Evolutionary conservation across 768 basidiomycete species (phyloP).

Genomic region (Macrolepiota fuliginosa): DNA sequence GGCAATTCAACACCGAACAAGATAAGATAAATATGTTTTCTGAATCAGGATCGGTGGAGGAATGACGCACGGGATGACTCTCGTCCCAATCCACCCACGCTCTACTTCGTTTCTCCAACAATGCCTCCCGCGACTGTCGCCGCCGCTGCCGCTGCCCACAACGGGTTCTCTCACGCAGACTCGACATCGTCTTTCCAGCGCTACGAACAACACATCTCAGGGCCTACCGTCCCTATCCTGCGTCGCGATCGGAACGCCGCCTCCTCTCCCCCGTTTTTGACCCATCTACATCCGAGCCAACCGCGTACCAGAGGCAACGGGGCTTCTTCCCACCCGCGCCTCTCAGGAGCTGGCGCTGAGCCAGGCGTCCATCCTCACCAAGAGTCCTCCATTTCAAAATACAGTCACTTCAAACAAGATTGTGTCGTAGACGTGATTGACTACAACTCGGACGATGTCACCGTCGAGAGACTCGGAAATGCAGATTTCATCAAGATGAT

Average conservation of each 20-base stretch:
- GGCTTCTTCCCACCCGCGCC: neutral
- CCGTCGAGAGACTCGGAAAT: constrained; percentile 47
- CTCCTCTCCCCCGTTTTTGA: neutral
- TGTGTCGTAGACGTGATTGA: constrained; percentile 62
- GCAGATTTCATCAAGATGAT: constrained; percentile 46
- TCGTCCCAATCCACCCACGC: neutral
- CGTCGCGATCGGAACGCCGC: neutral
- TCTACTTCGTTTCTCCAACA: neutral
- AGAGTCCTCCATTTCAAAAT: constrained; percentile 41
- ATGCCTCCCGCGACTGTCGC: neutral
- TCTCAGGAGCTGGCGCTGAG: constrained; percentile 48
- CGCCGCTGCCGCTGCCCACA: neutral
- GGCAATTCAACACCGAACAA: too few species aligned
- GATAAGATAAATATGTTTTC: too few species aligned
- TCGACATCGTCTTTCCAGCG: neutral
- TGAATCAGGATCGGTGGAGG: neutral
- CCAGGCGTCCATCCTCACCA: constrained; percentile 62
- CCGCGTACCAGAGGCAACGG: neutral
- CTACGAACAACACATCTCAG: neutral
- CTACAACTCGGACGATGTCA: constrained; percentile 48
- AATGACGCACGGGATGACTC: neutral
- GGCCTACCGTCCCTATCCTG: neutral
- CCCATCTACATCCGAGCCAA: neutral
- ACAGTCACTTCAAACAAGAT: constrained; percentile 50
- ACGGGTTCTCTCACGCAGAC: neutral